These are phyloP conservation scores for Elsinoe australis DNA, from an alignment of 2,329 filamentous ascomycete genomes.

Conservation along the genomic window DNA sequence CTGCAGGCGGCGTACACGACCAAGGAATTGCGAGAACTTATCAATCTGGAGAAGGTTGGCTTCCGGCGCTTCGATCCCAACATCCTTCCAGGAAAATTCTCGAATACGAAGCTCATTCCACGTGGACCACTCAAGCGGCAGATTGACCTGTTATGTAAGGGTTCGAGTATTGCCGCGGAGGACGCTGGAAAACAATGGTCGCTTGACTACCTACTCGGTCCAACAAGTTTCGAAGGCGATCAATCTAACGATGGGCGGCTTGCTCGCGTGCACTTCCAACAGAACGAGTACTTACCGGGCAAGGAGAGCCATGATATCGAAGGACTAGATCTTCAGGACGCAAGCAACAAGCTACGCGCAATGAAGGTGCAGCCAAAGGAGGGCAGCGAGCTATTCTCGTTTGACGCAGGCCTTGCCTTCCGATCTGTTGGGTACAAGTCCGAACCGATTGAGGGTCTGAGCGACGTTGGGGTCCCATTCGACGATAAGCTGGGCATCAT, in stretches of 20 bases:
- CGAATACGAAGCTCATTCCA: constrained; percentile 51
- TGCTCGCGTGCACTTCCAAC: constrained; percentile 57
- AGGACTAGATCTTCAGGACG: constrained; percentile 11
- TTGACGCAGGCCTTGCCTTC: constrained; percentile 70
- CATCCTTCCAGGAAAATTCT: constrained; percentile 58
- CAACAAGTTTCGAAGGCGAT: constrained; percentile 54
- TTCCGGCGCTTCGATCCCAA: constrained; percentile 62
- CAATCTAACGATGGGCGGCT: constrained; percentile 41
- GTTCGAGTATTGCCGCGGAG: constrained; percentile 48
- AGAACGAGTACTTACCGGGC: constrained; percentile 33
- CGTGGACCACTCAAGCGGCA: constrained; percentile 63
- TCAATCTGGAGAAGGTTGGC: constrained; percentile 63
- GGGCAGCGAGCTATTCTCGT: neutral
- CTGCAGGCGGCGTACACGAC: constrained; percentile 84
- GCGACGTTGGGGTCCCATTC: constrained; percentile 68
- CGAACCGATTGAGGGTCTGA: constrained; percentile 64
- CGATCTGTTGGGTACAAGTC: constrained; percentile 94
- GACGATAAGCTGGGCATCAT: constrained; percentile 67
- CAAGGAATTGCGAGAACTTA: constrained; percentile 83
- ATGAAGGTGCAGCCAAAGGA: constrained; percentile 18
- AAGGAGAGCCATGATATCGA: constrained; percentile 35
- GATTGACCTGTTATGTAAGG: constrained; percentile 73
- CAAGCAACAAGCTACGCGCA: constrained; percentile 3
- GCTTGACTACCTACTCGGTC: constrained; percentile 76
- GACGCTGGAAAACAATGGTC: constrained; percentile 64